Evolutionary conservation across 257 asterid species (phyloP).

Genomic region (Gentiana dahurica): DNA sequence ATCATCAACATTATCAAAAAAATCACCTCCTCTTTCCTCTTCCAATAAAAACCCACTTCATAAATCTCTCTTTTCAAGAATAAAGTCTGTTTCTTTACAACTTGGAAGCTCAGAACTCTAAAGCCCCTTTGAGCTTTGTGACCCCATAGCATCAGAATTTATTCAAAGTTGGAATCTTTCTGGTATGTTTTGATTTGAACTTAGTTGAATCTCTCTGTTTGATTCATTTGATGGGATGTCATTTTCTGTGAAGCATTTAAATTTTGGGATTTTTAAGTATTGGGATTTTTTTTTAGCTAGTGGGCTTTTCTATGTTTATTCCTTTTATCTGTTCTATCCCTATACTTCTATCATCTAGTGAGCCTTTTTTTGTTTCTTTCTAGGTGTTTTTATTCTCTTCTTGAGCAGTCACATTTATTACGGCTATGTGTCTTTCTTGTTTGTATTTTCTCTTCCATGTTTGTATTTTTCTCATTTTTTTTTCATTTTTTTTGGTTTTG

Average conservation of each 20-base stretch:
- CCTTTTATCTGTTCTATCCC: slow-evolving; percentile 54
- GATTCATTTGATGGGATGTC: slow-evolving; percentile 33
- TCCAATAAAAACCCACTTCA: slow-evolving; percentile 4
- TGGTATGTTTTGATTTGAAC: slow-evolving; percentile 3
- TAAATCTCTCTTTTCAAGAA: slow-evolving; percentile 13
- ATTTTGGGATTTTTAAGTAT: slow-evolving; percentile 29
- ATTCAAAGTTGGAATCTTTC: not conserved
- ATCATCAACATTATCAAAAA: slow-evolving; percentile 34
- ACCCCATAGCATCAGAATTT: slow-evolving; percentile 4
- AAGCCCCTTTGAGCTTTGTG: not conserved
- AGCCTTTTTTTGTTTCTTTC: slow-evolving; percentile 61
- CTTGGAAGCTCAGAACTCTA: slow-evolving; percentile 17
- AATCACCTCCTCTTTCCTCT: slow-evolving; percentile 1
- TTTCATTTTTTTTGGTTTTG: slow-evolving; percentile 43
- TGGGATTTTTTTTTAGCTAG: slow-evolving; percentile 27
- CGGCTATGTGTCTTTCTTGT: slow-evolving; percentile 44
- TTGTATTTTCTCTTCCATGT: slow-evolving; percentile 54
- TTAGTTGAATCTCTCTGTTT: not conserved
- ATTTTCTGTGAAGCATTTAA: slow-evolving; percentile 46
- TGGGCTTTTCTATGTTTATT: slow-evolving; percentile 75
- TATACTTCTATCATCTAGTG: slow-evolving; percentile 7
- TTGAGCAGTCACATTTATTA: slow-evolving; percentile 84
- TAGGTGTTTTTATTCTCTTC: slow-evolving; percentile 76
- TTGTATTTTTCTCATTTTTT: slow-evolving; percentile 35
- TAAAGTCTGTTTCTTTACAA: slow-evolving; percentile 30